These are phyloP conservation scores for Rhododendron griersonianum DNA, from an alignment of 148 eudicot species.

Conservation along the genomic window DNA sequence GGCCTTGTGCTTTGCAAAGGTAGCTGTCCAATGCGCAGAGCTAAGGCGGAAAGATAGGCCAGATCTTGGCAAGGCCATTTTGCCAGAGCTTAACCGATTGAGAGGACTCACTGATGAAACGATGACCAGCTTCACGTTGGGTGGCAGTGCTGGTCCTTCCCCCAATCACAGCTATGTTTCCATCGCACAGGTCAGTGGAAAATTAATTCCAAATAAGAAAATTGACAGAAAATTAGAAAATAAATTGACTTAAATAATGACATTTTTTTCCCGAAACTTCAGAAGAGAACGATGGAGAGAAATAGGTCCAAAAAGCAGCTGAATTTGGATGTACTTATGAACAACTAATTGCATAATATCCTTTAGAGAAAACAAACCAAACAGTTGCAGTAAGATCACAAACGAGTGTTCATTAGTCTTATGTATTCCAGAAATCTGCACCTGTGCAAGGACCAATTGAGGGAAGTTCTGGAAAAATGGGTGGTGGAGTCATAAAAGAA, in stretches of 20 bases:
- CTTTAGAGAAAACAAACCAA: not conserved
- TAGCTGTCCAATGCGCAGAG: slow-evolving; percentile 53
- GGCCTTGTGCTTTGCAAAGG: slow-evolving; percentile 42
- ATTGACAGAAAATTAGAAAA: not conserved
- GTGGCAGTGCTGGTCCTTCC: slow-evolving; percentile 18
- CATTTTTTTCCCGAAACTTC: not conserved
- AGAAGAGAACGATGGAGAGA: not conserved
- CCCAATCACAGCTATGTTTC: slow-evolving; percentile 24
- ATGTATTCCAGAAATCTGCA: not conserved
- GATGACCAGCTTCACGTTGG: slow-evolving; percentile 26
- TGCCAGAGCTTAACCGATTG: slow-evolving; percentile 53
- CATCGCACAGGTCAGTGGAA: slow-evolving; percentile 31
- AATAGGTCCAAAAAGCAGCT: not conserved
- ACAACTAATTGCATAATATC: not conserved
- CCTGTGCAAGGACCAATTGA: not conserved
- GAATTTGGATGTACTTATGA: not conserved
- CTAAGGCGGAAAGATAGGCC: slow-evolving; percentile 59
- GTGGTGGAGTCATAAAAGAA: not conserved
- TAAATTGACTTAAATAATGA: not conserved
- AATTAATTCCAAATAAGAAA: not conserved
- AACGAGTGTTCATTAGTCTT: not conserved
- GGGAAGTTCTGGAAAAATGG: not conserved
- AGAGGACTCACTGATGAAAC: slow-evolving; percentile 55
- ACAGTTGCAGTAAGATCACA: not conserved
- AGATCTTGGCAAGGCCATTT: slow-evolving; percentile 55